Evolutionary conservation across 805 yeast genomes (phyloP), one percentile per base, ranked within the genome.

Genomic region (Metschnikowia chrysomelidarum): DNA sequence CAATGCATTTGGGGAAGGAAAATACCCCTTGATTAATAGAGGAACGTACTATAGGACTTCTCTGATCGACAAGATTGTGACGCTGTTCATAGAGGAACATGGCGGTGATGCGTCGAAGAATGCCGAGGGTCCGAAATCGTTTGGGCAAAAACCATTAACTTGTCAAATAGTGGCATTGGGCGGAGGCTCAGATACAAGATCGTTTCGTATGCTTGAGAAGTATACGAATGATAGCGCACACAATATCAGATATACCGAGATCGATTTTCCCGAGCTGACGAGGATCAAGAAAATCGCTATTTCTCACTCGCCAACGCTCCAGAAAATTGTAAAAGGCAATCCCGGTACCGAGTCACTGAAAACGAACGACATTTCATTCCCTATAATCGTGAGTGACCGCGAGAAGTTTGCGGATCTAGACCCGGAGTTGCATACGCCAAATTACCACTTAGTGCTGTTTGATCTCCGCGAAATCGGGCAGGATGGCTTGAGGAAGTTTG

Each of bases 181-280:
- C 0, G 81, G 89, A 2, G 94, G 94, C 4, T 80, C 86, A 11
- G 94, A 85, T 49, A 82, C 93, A 0, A 54, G 91, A 34, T 70
- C 74, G 11, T 82, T 84, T 52, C 56, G 65, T 7, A 41, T 78
- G 11, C 54, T 83, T 25, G 51, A 60, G 5, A 29, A 55, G 4
- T 34, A 60, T 30, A 14, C 12, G 17, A 32, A 30, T 14, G 24
- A 19, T 24, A 11, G 19, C 7, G n/a, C n/a, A n/a, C n/a, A n/a
- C 8, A 34, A 49, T 24, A 43, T 80, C 21, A 50, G 47, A 2
- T 78, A 78, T 47, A 66, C 72, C 41, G 94, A 84, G 51, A 51
- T 81, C 15, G 94, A 84, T 56, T 82, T 83, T 50, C 71, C 72
- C 7, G 73, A 61, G 25, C 71, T 80, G 11, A 68, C 71, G 5